Conservation (phyloP, 2,329 filamentous ascomycete species). For the Phaeosphaeriaceae sp. region DNA sequence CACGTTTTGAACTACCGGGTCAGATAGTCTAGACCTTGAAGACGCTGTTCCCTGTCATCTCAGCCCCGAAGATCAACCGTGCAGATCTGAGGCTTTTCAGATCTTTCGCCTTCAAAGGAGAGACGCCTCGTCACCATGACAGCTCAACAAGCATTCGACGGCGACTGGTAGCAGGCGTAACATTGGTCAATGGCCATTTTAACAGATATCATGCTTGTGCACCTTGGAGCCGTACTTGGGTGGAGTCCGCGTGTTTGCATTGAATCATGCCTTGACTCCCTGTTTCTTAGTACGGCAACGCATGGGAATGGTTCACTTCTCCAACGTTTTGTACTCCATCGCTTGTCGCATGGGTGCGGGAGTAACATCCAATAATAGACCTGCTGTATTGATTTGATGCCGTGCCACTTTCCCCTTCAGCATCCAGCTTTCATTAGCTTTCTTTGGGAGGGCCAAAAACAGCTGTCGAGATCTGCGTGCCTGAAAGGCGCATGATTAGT, state of each 20-base stretch:
- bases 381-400: constrained; percentile 28
- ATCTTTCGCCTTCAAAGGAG: constrained; percentile 21
- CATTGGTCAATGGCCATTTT: constrained; percentile 17
- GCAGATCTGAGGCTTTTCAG: constrained; percentile 26
- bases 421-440: background rate
- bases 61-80: constrained; percentile 19
- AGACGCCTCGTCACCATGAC: constrained; percentile 4
- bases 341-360: constrained; percentile 19
- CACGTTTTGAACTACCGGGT: constrained; percentile 29
- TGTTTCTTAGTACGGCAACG: too few relatives aligned
- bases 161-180: constrained; percentile 11
- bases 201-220: background rate
- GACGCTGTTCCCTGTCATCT: constrained; percentile 9
- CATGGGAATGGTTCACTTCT: too few relatives aligned
- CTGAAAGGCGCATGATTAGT: constrained; percentile 29
- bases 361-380: constrained; percentile 14
- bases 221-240: background rate
- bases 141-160: constrained; percentile 20
- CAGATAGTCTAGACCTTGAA: constrained; percentile 26
- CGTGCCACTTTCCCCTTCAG: constrained; percentile 16
- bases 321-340: constrained; percentile 13
- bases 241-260: background rate
- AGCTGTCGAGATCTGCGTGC: constrained; percentile 21
- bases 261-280: background rate
- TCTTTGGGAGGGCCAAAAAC: constrained; percentile 6